Evolutionary conservation across 371 early-diverging fungal species (phyloP), one percentile per base, ranked within the genome.

Genomic region (Hamiltosporidium tvaerminnensis): DNA sequence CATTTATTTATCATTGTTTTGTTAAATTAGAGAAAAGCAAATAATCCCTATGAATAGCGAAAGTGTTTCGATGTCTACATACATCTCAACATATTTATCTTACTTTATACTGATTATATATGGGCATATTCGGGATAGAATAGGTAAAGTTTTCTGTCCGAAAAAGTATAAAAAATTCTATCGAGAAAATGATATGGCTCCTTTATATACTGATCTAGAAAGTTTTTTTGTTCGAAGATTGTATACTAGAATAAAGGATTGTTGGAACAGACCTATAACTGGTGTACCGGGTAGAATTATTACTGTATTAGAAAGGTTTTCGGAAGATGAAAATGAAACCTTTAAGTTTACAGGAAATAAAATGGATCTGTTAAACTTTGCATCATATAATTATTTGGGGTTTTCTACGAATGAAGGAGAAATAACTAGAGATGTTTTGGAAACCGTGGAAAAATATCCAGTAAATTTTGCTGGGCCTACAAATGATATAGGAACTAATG

Each of bases 341-440:
- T 91, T 90, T 76, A 62, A 30, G 30, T 73, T 88, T 64, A 91
- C 92, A 35, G 95, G 94, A 47, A 83, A 77, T 31, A 82, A 77
- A 41, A 83, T 78, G 38, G 83, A 85, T 69, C 82, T 83, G n/a
- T 83, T 98, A 65, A 98, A 98, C 74, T 80, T 96, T 70, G 87
- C 90, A 9, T 92, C 92, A 3, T 98, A 98, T 82, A 96, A 98
- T 76, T 98, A 98, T 74, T 84, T 98, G 39, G 99, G 99, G 0
- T 96, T 95, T 80, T 90, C 92, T 36, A 86, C 87, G 70, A 84
- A 81, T 65, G 73, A 85, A 30, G 92, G 91, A 1, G 85, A 86
- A 3, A 91, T 92, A 66, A 88, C 90, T 1, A 90, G 94, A 67
- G 83, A 85, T 48, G 92, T 90, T 4, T 85, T 91, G 69, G 79